A percentile compares a stretch with the other conserved stretches of the same genome.
Evolutionary conservation across 495 filamentous ascomycete genomes (phyloP).

Genomic region (Aspergillus haitiensis): DNA sequence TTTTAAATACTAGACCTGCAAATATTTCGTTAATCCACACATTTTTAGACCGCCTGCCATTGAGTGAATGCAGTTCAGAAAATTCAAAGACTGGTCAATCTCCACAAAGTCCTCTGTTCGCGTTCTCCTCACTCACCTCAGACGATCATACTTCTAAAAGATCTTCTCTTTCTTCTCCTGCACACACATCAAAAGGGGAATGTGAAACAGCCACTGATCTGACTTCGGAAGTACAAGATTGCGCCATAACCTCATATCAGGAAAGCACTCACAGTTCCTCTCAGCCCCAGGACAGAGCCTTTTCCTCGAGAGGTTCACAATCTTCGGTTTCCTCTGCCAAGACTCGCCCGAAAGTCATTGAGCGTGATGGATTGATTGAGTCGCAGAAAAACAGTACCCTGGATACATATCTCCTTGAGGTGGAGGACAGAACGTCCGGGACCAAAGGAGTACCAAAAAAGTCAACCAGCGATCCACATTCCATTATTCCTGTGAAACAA

Average conservation of each 20-base stretch:
- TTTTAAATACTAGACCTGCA: slow-evolving; percentile 9
- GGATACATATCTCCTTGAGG: too few species aligned
- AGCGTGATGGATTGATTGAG: too few species aligned
- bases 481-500: not conserved
- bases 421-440: too few species aligned
- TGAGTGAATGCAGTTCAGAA: not conserved
- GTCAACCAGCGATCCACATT: not conserved
- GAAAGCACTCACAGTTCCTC: too few species aligned
- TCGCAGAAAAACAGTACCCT: too few species aligned
- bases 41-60: slow-evolving; percentile 13
- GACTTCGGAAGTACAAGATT: too few species aligned
- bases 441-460: not conserved
- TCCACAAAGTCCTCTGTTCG: slow-evolving; percentile 28
- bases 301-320: too few species aligned
- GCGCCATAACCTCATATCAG: too few species aligned
- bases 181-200: not conserved
- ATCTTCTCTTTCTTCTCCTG: not conserved
- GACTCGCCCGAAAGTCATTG: too few species aligned
- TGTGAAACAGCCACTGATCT: too few species aligned
- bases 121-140: slow-evolving; percentile 12
- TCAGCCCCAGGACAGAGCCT: too few species aligned
- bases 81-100: not conserved
- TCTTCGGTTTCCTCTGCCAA: too few species aligned
- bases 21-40: slow-evolving; percentile 13
- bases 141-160: not conserved